A percentile compares a stretch with the other conserved stretches of the same genome.
These are phyloP conservation scores for Colletotrichum kahawae DNA, from an alignment of 2,329 filamentous ascomycete species.

Conservation along the genomic window DNA sequence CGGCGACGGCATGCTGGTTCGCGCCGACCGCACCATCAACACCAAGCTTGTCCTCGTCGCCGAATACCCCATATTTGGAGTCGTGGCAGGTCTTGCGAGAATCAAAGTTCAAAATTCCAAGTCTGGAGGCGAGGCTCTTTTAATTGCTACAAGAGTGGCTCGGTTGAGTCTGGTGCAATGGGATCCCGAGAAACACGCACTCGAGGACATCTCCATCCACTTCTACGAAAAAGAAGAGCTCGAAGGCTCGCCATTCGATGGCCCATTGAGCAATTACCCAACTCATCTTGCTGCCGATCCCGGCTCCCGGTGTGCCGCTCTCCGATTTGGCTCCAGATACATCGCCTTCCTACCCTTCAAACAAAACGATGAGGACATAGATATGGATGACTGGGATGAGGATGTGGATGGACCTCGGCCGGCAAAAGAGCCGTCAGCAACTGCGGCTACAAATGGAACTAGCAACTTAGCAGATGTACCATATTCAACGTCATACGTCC, in stretches of 20 bases:
- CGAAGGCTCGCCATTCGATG: constrained; percentile 80
- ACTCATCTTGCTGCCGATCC: constrained; percentile 90
- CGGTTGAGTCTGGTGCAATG: constrained; percentile 94
- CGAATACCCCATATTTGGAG: constrained; percentile 84
- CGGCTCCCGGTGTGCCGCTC: constrained; percentile 87
- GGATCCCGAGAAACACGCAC: constrained; percentile 79
- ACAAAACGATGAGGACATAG: constrained; percentile 83
- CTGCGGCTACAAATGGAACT: constrained; percentile 37
- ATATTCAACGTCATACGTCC: constrained; percentile 90
- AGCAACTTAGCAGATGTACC: constrained; percentile 61
- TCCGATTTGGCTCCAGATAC: constrained; percentile 89
- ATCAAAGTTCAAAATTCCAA: constrained; percentile 76
- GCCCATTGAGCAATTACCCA: constrained; percentile 74
- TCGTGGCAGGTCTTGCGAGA: constrained; percentile 80
- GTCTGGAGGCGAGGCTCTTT: constrained; percentile 81
- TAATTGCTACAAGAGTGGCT: constrained; percentile 87
- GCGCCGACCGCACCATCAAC: constrained; percentile 67
- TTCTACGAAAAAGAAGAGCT: constrained; percentile 97
- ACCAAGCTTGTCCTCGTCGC: constrained; percentile 84
- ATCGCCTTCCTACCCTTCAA: constrained; percentile 94
- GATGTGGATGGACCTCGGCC: constrained; percentile 74
- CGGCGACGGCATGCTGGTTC: constrained; percentile 64
- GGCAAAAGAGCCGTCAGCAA: constrained; percentile 43
- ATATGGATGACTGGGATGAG: constrained; percentile 90
- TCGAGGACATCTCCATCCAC: constrained; percentile 92